These are phyloP conservation scores for Mucor racemosus DNA, from an alignment of 371 early-diverging fungal species.

Conservation along the genomic window DNA sequence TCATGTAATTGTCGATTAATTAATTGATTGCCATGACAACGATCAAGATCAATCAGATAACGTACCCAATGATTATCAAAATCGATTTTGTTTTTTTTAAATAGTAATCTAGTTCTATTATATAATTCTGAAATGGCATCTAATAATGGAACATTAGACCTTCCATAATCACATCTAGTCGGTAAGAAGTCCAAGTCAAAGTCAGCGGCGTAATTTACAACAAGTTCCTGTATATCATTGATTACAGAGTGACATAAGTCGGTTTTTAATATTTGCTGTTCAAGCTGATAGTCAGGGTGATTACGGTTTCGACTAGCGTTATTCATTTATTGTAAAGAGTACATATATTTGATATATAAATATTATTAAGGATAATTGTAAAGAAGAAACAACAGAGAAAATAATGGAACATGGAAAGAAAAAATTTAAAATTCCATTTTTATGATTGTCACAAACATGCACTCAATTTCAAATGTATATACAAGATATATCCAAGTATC, in stretches of 20 bases:
- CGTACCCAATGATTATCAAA: constrained; percentile 51
- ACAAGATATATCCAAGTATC: not conserved
- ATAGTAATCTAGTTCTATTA: constrained; percentile 26
- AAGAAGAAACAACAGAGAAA: not conserved
- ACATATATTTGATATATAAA: not conserved
- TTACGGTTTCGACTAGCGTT: constrained; percentile 32
- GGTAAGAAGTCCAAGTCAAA: constrained; percentile 37
- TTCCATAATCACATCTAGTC: not conserved
- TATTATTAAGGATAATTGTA: not conserved
- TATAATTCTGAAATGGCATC: constrained; percentile 34
- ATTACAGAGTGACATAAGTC: constrained; percentile 36
- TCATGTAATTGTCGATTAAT: not conserved
- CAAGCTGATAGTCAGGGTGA: constrained; percentile 39
- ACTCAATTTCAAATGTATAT: not conserved
- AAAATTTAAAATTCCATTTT: constrained; percentile 4
- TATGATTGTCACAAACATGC: constrained; percentile 5
- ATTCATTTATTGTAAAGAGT: constrained; percentile 24
- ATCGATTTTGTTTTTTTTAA: constrained; percentile 21
- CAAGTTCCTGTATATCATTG: constrained; percentile 28
- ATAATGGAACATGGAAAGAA: constrained; percentile 1
- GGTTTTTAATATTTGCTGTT: constrained; percentile 42
- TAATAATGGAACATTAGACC: constrained; percentile 5
- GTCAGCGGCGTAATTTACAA: constrained; percentile 26
- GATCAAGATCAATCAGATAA: not conserved
- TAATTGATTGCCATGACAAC: constrained; percentile 2